Evolutionary conservation across 352 stramenopile species (phyloP).

Genomic region (Phytophthora vignae): DNA sequence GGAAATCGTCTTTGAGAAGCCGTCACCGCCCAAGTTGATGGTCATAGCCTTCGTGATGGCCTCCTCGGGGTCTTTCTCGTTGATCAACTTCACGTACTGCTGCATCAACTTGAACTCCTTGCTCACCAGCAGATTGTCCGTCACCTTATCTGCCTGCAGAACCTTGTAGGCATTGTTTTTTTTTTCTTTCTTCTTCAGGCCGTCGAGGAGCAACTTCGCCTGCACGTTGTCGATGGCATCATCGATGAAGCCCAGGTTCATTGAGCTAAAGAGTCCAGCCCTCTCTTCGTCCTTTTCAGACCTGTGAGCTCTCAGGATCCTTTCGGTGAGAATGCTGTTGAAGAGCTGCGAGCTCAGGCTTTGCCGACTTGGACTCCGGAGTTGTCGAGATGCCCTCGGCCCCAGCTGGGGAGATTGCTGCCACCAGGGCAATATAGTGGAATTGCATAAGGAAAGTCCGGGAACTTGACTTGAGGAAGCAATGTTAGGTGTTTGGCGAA

Average conservation of each 20-base stretch:
- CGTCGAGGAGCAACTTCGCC: background rate
- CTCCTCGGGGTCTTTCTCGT: background rate
- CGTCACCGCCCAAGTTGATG: background rate
- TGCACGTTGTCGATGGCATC: background rate
- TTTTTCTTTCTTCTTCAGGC: background rate
- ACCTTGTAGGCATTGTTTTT: background rate
- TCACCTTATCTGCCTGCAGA: background rate
- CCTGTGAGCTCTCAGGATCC: background rate
- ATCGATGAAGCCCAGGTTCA: background rate
- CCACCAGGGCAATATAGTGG: background rate
- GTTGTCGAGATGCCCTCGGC: background rate
- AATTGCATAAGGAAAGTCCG: background rate
- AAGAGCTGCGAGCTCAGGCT: background rate
- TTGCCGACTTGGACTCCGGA: background rate
- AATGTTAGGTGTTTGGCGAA: background rate
- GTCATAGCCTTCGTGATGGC: background rate
- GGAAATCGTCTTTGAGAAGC: background rate
- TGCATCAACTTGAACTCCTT: background rate
- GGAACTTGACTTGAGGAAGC: background rate
- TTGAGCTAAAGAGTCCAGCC: background rate
- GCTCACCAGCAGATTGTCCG: background rate
- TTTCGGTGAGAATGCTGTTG: background rate
- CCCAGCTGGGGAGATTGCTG: background rate
- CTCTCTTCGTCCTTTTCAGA: background rate
- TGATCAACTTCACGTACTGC: background rate